Conservation (phyloP, 2,329 filamentous ascomycete genomes). For the Zymoseptoria pseudotritici region DNA sequence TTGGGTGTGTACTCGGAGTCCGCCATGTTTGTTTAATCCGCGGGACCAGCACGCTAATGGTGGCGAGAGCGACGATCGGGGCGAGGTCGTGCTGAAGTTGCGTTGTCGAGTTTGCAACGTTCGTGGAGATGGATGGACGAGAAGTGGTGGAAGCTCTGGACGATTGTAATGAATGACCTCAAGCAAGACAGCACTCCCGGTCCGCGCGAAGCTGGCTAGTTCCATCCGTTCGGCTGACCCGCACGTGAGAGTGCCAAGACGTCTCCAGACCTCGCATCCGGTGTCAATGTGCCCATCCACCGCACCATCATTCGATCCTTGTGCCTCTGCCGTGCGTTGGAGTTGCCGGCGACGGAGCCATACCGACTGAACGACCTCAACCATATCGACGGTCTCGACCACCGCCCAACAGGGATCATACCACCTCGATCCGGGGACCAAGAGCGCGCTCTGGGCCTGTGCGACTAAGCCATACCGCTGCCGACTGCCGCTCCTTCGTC, state of each 20-base stretch:
- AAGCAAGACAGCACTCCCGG: background rate
- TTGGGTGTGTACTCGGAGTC: conserved; percentile 59
- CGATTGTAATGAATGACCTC: background rate
- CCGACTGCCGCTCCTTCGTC: background rate
- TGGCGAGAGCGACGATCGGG: background rate
- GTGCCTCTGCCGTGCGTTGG: background rate
- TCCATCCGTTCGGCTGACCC: background rate
- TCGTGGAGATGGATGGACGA: conserved; percentile 3
- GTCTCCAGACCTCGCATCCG: background rate
- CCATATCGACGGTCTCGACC: background rate
- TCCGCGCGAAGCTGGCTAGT: background rate
- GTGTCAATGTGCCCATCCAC: background rate
- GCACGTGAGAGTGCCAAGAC: background rate
- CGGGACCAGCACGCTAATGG: background rate
- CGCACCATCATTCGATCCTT: background rate
- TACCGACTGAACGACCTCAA: background rate
- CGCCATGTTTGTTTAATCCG: conserved; percentile 31
- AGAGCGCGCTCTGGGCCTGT: background rate
- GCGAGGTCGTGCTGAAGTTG: background rate
- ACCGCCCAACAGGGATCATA: background rate
- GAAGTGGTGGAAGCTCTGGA: background rate
- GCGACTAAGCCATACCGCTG: background rate
- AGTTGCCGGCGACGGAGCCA: background rate
- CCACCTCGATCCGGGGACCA: background rate
- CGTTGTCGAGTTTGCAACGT: background rate